Base-by-base conservation (phyloP, 1,139 yeast species). In the Kodamaea derodonti region DNA sequence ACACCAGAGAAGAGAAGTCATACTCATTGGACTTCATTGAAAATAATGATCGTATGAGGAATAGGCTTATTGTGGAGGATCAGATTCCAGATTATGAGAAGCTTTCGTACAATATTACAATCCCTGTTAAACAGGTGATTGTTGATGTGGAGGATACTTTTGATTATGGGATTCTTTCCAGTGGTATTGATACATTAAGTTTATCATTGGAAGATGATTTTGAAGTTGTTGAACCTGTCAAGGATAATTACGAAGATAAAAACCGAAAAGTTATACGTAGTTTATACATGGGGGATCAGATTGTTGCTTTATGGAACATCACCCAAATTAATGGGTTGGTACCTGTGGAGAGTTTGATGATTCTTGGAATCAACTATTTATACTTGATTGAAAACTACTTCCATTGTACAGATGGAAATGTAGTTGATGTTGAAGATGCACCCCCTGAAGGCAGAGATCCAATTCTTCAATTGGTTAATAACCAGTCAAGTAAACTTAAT, bases 251-350 rank as follows among this genome's bases (percentile, higher is more conserved):
- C 37, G 86, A 80, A 41, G 94, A 84, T 50, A 78, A 77, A 46
- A 84, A 85, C 52, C 62, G 95, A 36, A 81, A 81, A 49, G 83
- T 86, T 0, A 60, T 85, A 20, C 66, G 90, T 38, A 75, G 84
- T 46, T 58, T 86, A 33, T 80, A 64, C 47, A 70, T 77, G 38
- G 84, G 85, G n/a, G 96, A 86, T 51, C 72, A 70, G 35, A 83
- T 86, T 18, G 68, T 65, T 11, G 75, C 77, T 8, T 58, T 86
- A n/a, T 80, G 86, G 80, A 86, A 86, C 53, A 77, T 84, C 2
- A 77, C 88, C 40, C 79, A 80, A 34, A 75, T 86, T 16, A 63
- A 80, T 39, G 95, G 95, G 0, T 60, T 86, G 15, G 84, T 80
- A 15, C 78, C 88, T 1, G 63, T 72, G 15, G 95, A 85, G 49